Base-by-base conservation (phyloP, 257 asterid species). In the Rehmannia glutinosa region DNA sequence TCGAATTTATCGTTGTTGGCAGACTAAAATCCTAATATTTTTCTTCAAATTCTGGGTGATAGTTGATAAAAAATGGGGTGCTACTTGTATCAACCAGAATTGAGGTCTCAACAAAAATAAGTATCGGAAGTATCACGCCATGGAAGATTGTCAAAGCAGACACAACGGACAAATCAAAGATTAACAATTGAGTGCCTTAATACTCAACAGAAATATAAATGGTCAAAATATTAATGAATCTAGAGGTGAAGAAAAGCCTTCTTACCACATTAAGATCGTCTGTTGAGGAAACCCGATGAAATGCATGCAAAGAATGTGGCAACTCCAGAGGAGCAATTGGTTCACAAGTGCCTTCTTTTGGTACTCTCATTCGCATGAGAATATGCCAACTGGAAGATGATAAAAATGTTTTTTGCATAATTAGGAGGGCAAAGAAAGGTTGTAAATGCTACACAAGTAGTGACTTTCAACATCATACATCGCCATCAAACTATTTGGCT, bases 251-350 rank as follows among this genome's bases (percentile, higher is more conserved):
- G 23, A 53, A 33, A 47, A 42, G 49, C 35, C 38, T 51, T 39
- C 76, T 62, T 78, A 86, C 97, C 88, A 83, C 64, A 64, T 86
- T 86, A 72, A 82, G 92, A 45, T 74, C 87, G 54, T 85, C 88
- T 0, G 92, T 38, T 2, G 90, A 35, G 64, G 96, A 80, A 47
- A 93, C 95, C 23, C 83, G 84, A 13, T 80, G 83, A 77, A 93
- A 86, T 19, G 85, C 86, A 73, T 88, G 97, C 80, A 88, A 76
- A 43, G 97, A 85, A 73, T 88, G 96, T 30, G 98, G 95, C 78
- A 92, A 73, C 76, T 93, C 99, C 23, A 88, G 69, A 8, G 96
- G 96, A 35, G 96, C 92, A 74, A 90, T 57, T 4, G 96, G 97
- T 62, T 93, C 97, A 69, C 87, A 87, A 39, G 82, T 73, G 56